Evolutionary conservation across 257 asterid genomes (phyloP), one percentile per base, ranked within the genome.

Genomic region (Fraxinus pennsylvanica): DNA sequence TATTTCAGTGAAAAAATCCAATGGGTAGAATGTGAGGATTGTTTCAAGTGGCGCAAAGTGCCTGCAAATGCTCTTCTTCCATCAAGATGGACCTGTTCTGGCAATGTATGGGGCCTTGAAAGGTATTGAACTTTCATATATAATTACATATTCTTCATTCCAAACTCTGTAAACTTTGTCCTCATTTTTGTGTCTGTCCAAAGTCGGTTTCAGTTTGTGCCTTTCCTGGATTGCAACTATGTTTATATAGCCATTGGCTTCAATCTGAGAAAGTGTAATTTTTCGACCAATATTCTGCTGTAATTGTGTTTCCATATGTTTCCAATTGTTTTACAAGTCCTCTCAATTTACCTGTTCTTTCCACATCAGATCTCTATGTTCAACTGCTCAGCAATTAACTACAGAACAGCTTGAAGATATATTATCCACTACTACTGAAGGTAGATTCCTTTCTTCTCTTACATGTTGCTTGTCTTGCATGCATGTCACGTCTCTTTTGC

Each of bases 1-100:
- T 33, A 82, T 78, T 59, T 41, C 83, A 95, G 99, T 71, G 85
- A 79, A 79, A 84, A 84, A 75, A 77, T 85, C 75, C 96, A 89
- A 80, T 95, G 98, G 97, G 87, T 87, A 82, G 97, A 95, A 57
- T 95, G 99, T 76, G 98, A 95, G 79, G 94, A 92, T 68, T 95
- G 99, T 84, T 89, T 81, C 69, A 93, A 95, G 91, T 93, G 98
- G 98, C 98, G 98, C 71, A 90, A 91, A 86, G 84, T 91, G 80
- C 94, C 97, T 6, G 90, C 81, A 47, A 81, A 85, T 87, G 97
- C 91, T 83, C 87, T 83, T 79, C 91, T 93, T 86, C 89, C 90
- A 86, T 88, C 91, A 39, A 85, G 84, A 82, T 95, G 97, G 98
- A 88, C 91, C 17, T 93, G 99, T 89, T 76, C 92, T 8, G 88